A percentile compares a stretch with the other conserved stretches of the same genome.
Evolutionary conservation across 352 stramenopile species (phyloP).

Genomic region (Blastocystis sp.): DNA sequence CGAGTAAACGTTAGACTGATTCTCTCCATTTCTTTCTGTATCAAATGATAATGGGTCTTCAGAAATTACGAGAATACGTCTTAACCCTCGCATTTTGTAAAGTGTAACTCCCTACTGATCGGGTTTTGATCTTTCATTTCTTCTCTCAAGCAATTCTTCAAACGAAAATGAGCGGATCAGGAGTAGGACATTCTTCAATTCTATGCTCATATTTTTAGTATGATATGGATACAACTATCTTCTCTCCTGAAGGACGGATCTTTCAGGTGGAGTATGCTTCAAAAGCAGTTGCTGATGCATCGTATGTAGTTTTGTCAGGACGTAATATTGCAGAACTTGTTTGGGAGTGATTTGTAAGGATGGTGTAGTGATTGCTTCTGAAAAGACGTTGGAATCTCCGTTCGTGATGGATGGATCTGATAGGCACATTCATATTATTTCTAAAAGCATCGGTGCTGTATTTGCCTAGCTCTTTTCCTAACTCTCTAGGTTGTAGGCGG

Average conservation of each 20-base stretch:
- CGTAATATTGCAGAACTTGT: conserved; percentile 34
- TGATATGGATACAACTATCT: conserved; percentile 62
- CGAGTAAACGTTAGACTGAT: neutral
- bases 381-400: conserved; percentile 54
- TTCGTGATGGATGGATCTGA: conserved; percentile 61
- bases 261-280: conserved; percentile 61
- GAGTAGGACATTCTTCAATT: neutral
- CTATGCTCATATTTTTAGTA: conserved; percentile 41
- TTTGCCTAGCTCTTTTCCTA: neutral
- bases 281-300: conserved; percentile 55
- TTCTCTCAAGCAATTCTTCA: neutral
- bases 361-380: conserved; percentile 27
- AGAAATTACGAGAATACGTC: neutral
- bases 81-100: neutral
- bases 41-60: neutral
- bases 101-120: neutral
- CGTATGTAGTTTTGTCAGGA: neutral
- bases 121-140: conserved; percentile 16
- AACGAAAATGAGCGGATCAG: conserved; percentile 58
- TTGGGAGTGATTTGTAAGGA: conserved; percentile 60
- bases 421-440: conserved; percentile 57
- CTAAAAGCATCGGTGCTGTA: conserved; percentile 57
- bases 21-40: neutral
- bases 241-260: conserved; percentile 59
- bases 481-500: conserved; percentile 31